Conservation (phyloP, 1,139 yeast species). For the Nakaseomyces bracarensis region DNA sequence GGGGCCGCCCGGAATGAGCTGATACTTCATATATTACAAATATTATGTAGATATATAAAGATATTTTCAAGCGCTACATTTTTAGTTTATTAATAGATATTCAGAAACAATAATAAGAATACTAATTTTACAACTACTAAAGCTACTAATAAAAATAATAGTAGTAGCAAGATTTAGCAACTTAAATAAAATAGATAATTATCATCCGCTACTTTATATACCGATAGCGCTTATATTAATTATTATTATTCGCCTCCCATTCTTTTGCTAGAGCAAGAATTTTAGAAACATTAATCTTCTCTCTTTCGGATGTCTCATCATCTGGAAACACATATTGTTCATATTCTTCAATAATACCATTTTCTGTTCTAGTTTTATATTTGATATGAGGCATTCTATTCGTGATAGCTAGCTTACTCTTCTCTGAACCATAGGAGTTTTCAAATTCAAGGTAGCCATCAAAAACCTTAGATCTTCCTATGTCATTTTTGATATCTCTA, state of each 20-base stretch:
- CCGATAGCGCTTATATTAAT: background rate
- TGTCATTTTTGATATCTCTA: conserved; percentile 34
- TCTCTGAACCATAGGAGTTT: conserved; percentile 47
- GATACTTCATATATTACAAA: too few species aligned
- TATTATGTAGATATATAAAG: too few species aligned
- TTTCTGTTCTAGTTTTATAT: conserved; percentile 36
- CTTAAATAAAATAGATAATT: too few species aligned
- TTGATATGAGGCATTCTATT: conserved; percentile 44
- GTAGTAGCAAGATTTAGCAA: too few species aligned
- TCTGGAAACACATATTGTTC: conserved; percentile 64
- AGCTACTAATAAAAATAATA: too few species aligned
- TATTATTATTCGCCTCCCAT: conserved; percentile 37
- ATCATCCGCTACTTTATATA: too few species aligned
- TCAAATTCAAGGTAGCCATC: conserved; percentile 68
- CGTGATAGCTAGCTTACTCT: conserved; percentile 34
- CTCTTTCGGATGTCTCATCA: conserved; percentile 32
- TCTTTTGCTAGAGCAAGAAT: conserved; percentile 57
- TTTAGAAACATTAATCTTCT: conserved; percentile 36
- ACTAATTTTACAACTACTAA: too few species aligned
- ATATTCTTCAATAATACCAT: conserved; percentile 48
- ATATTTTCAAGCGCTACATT: too few species aligned
- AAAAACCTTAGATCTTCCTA: conserved; percentile 46
- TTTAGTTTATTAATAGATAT: too few species aligned
- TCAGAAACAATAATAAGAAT: too few species aligned
- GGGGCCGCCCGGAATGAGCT: conserved; percentile 2